Base-by-base conservation (phyloP, 2,329 filamentous ascomycete genomes). In the Cyclaneusma minus region DNA sequence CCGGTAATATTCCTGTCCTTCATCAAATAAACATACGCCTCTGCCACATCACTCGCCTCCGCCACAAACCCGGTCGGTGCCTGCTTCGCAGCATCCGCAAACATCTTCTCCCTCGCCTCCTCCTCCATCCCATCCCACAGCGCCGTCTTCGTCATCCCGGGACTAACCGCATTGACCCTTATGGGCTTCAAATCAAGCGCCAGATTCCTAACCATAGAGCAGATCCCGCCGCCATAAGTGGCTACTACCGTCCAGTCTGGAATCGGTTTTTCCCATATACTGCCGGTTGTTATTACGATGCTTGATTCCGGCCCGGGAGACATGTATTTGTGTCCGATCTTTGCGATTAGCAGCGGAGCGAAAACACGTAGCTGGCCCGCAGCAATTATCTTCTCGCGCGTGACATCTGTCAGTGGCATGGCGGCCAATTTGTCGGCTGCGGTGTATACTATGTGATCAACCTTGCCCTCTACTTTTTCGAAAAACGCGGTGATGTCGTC, bases 121-220 rank as follows among this genome's bases (percentile, higher is more conserved):
- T 47, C 46, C 24, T 35, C 34, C 16, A 40, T 26, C 5, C 32
- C 22, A 5, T 44, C 43, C 44, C 47, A 59, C 16, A 62, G 28
- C 21, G 56, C 55, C 5, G 66, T 70, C 20, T 56, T 44, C 0
- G 65, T 53, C 0, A 55, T 50, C 0, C 72, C 74, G 0, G 70
- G 68, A 28, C 49, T 53, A 2, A 79, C 64, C 1, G 62, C 41
- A 41, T 80, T 80, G 14, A 77, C 70, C 2, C 75, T 51, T 6
- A 77, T 47, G 0, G 74, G 74, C 34, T 58, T 60, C 29, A 81
- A 40, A 38, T 79, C 72, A 16, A 77, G 39, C 2, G 73, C 73
- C 17, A 80, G 48, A 3, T 55, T 60, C 2, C 64, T 54, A 3
- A 56, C 54, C 42, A 76, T 54, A 3, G 60, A 57, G 25, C 68